Percentiles rank a stretch among this genome's conserved stretches.
phyloP scores from a whole-genome alignment of 805 yeast species.

The Lipomyces yamanashiensis region DNA sequence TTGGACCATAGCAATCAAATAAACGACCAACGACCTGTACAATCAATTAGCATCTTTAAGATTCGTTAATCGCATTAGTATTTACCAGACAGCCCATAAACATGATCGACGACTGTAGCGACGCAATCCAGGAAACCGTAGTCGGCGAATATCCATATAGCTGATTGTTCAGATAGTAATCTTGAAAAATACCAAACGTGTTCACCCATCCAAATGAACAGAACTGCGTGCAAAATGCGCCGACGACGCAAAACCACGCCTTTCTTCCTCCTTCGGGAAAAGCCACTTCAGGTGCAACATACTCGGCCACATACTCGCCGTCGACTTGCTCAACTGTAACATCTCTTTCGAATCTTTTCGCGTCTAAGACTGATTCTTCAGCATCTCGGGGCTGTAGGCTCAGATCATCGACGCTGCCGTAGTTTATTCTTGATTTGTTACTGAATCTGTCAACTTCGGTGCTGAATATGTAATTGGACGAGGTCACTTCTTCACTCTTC shows the following conservation, averaged over 20 bases:
- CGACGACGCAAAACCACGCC: conserved; percentile 61
- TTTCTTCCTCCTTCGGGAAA: conserved; percentile 59
- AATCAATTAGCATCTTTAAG: neutral
- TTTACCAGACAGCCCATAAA: conserved; percentile 39
- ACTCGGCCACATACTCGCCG: neutral
- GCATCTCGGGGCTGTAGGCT: conserved; percentile 2
- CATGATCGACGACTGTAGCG: conserved; percentile 43
- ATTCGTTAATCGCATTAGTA: conserved; percentile 38
- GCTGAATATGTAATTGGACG: neutral
- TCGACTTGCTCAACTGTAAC: neutral
- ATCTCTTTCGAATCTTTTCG: neutral
- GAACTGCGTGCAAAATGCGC: conserved; percentile 61
- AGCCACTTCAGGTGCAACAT: neutral
- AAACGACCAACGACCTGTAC: conserved; percentile 28
- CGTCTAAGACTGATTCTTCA: neutral
- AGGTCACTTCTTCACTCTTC: neutral
- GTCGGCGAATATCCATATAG: conserved; percentile 39
- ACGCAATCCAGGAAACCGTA: conserved; percentile 45
- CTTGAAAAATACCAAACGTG: conserved; percentile 41
- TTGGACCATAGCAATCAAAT: conserved; percentile 36
- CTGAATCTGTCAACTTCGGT: neutral
- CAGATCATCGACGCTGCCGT: conserved; percentile 11
- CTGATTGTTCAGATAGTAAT: conserved; percentile 40
- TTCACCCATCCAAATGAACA: conserved; percentile 61
- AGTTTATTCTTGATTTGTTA: neutral